These are phyloP conservation scores for Urochloa ruziziensis DNA, from an alignment of 176 grass and related monocot genomes.

Conservation along the genomic window DNA sequence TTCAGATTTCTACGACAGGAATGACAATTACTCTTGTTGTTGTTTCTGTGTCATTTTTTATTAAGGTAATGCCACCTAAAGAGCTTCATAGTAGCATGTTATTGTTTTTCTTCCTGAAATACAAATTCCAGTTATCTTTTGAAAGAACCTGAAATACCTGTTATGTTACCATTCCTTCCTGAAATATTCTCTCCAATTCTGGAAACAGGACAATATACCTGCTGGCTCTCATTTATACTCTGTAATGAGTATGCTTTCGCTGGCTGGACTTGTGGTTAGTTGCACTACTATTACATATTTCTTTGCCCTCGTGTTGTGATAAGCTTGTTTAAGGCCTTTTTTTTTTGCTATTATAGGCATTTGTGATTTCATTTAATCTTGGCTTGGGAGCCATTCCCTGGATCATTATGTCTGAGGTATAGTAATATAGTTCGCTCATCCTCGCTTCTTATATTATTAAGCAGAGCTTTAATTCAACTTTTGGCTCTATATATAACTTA, in stretches of 20 bases:
- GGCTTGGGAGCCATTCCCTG: slow-evolving; percentile 97
- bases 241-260: slow-evolving; percentile 77
- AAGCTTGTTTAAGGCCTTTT: slow-evolving; percentile 18
- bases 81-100: neutral
- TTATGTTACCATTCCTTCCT: slow-evolving; percentile 1
- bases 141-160: slow-evolving; percentile 9
- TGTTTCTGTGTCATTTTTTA: slow-evolving; percentile 89
- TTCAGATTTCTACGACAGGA: slow-evolving; percentile 69
- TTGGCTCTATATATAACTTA: slow-evolving; percentile 6
- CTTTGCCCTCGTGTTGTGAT: neutral
- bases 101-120: slow-evolving; percentile 25
- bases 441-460: neutral
- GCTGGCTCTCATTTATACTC: slow-evolving; percentile 63
- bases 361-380: slow-evolving; percentile 89
- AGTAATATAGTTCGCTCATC: slow-evolving; percentile 40
- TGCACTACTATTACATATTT: slow-evolving; percentile 12
- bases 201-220: slow-evolving; percentile 58
- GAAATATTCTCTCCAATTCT: slow-evolving; percentile 26
- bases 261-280: slow-evolving; percentile 94
- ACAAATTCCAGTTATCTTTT: no score
- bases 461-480: neutral
- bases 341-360: slow-evolving; percentile 56
- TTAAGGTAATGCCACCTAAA: slow-evolving; percentile 57
- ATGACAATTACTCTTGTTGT: slow-evolving; percentile 76
- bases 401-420: slow-evolving; percentile 99